Evolutionary conservation across 768 basidiomycete genomes (phyloP).

Genomic region (Mrakia gelida): DNA sequence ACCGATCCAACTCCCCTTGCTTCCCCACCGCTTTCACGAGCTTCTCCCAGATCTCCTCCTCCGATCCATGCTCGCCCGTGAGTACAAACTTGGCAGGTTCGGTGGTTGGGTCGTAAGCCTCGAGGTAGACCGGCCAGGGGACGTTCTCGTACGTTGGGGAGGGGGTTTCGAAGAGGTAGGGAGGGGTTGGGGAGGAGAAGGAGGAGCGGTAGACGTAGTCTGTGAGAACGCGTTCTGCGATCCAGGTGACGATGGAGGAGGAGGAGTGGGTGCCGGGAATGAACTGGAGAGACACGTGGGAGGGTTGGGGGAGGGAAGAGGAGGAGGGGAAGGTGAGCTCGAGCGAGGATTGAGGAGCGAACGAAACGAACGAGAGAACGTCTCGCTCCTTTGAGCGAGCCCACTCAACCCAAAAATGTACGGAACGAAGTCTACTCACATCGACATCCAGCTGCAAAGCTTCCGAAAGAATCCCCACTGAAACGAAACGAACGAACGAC

Average conservation of each 20-base stretch:
- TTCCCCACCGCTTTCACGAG: background rate
- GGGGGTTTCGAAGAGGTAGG: background rate
- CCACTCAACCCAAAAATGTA: no score
- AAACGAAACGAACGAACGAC: background rate
- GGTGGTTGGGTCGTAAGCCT: background rate
- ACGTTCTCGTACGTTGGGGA: background rate
- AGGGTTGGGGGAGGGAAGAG: background rate
- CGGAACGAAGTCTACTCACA: no score
- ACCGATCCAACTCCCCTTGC: background rate
- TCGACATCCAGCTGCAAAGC: background rate
- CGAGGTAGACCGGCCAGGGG: background rate
- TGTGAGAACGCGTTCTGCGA: conserved; percentile 3
- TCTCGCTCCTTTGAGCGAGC: no score
- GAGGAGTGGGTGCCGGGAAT: background rate
- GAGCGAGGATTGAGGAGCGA: background rate
- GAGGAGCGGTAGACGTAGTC: background rate
- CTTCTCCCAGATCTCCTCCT: background rate
- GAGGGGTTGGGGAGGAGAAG: background rate
- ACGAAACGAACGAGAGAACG: background rate
- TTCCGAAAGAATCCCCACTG: background rate
- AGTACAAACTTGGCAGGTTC: background rate
- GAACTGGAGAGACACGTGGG: background rate
- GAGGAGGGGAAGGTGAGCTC: background rate
- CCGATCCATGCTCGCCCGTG: background rate
- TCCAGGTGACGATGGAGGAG: conserved; percentile 7